Evolutionary conservation across 78 protist species (phyloP), one percentile per base, ranked within the genome.

Genomic region (Speleostelium caveatum): DNA sequence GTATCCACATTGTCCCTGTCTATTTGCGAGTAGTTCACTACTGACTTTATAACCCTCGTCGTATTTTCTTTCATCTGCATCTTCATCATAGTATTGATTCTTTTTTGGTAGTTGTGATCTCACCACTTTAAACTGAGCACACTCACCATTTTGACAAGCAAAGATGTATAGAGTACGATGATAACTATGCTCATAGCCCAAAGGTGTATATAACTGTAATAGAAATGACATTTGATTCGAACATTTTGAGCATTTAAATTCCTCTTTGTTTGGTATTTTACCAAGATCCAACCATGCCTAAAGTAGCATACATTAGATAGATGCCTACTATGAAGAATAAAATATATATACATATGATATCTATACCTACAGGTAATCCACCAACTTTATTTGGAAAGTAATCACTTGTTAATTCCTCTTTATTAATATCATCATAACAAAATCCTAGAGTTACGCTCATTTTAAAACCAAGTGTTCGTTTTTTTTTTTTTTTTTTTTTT

Each of bases 261-360:
- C 80, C 24, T 39, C 66, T 68, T 22, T 56, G 32, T 33, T 68
- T 67, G 91, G 91, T 60, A 83, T 39, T 3, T 55, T 39, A 59
- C 79, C 61, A 41, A 69, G 42, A 69, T 83, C 91, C 41, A 83
- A 69, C 80, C 79, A 83, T 80, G 90, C 75, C 90, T 79, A 41
- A 39, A 39, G 5, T 14, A 28, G 24, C 19, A 60, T 21, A 58
- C 6, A 49, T 24, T 49, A 49, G 5, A 74, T 59, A 60, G 17
- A 0, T 39, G 3, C 24, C 16, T 39, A 24, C 39, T 39, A 12
- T 12, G 22, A 24, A 38, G 6, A 36, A 38, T 38, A 65, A 28
- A 22, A 39, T 38, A 22, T 7, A 28, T 55, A n/a, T 33, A 28
- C 22, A 30, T 22, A 51, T 49, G 1, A 3, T 28, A 24, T 39